Evolutionary conservation across 805 yeast species (phyloP).

Genomic region (Nakazawaea ernobii): DNA sequence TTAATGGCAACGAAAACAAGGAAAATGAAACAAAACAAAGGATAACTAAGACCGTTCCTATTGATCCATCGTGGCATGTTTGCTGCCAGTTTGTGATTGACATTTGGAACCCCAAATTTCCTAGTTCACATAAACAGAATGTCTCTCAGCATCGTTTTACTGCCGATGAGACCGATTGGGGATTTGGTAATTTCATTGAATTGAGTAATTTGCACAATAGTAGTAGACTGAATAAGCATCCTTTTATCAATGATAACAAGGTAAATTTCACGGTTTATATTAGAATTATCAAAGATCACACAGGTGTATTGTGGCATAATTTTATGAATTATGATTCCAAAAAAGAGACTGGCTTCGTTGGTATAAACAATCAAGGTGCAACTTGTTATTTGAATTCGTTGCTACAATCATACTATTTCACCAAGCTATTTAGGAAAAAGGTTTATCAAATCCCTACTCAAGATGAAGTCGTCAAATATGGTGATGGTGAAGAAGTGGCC

Average conservation of each 20-base stretch:
- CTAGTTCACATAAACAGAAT: conserved; percentile 51
- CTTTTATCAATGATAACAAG: conserved; percentile 45
- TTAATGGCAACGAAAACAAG: conserved; percentile 15
- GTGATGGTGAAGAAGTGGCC: conserved; percentile 16
- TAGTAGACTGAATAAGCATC: conserved; percentile 28
- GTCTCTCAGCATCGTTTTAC: conserved; percentile 76
- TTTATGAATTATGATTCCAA: conserved; percentile 82
- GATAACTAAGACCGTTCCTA: conserved; percentile 21
- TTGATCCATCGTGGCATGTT: conserved; percentile 66
- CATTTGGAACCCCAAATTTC: conserved; percentile 75
- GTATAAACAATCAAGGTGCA: conserved; percentile 95
- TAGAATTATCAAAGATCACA: conserved; percentile 75
- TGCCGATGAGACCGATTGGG: conserved; percentile 87
- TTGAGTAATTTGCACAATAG: conserved; percentile 33
- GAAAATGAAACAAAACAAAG: conserved; percentile 20
- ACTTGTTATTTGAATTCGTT: conserved; percentile 94
- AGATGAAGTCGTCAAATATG: conserved; percentile 32
- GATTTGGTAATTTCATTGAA: conserved; percentile 76
- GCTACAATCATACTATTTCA: conserved; percentile 84
- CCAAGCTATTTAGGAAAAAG: conserved; percentile 72
- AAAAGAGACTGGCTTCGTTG: conserved; percentile 83
- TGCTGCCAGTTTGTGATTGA: conserved; percentile 89
- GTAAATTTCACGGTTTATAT: conserved; percentile 74
- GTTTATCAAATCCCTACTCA: conserved; percentile 89
- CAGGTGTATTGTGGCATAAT: conserved; percentile 93